These are phyloP conservation scores for Vigna unguiculata DNA, from an alignment of 306 rosid species.

Conservation along the genomic window DNA sequence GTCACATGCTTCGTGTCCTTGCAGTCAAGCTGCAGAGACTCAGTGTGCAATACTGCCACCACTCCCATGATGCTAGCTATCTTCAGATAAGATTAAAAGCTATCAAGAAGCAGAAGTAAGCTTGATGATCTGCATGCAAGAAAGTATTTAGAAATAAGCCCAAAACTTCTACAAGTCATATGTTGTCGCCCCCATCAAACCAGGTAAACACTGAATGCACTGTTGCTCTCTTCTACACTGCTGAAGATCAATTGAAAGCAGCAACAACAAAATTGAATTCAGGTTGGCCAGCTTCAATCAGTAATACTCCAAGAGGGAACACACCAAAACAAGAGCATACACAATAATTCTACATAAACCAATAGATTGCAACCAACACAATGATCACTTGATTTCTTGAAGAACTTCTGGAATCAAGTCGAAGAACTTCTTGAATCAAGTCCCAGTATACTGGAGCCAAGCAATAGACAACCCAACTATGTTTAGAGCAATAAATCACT, in stretches of 20 bases:
- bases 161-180: slow-evolving; percentile 50
- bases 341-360: slow-evolving; percentile 66
- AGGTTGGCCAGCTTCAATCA: slow-evolving; percentile 65
- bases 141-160: slow-evolving; percentile 53
- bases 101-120: slow-evolving; percentile 51
- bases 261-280: slow-evolving; percentile 72
- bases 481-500: slow-evolving; percentile 80
- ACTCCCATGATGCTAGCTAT: slow-evolving; percentile 53
- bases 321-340: slow-evolving; percentile 72
- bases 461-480: slow-evolving; percentile 77
- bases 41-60: slow-evolving; percentile 53
- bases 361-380: slow-evolving; percentile 44
- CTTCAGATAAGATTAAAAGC: slow-evolving; percentile 39
- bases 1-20: slow-evolving; percentile 47
- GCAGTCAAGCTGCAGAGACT: slow-evolving; percentile 51
- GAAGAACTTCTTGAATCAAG: slow-evolving; percentile 74
- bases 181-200: slow-evolving; percentile 53
- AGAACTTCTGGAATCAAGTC: slow-evolving; percentile 74
- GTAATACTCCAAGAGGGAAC: slow-evolving; percentile 60
- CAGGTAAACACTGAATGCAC: slow-evolving; percentile 68
- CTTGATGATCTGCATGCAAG: slow-evolving; percentile 68
- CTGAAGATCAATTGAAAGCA: slow-evolving; percentile 76
- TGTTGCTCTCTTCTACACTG: slow-evolving; percentile 77
- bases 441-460: slow-evolving; percentile 71
- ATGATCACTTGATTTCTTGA: slow-evolving; percentile 76